Conservation (phyloP, 148 eudicot genomes). For the Hydrangea macrophylla region DNA sequence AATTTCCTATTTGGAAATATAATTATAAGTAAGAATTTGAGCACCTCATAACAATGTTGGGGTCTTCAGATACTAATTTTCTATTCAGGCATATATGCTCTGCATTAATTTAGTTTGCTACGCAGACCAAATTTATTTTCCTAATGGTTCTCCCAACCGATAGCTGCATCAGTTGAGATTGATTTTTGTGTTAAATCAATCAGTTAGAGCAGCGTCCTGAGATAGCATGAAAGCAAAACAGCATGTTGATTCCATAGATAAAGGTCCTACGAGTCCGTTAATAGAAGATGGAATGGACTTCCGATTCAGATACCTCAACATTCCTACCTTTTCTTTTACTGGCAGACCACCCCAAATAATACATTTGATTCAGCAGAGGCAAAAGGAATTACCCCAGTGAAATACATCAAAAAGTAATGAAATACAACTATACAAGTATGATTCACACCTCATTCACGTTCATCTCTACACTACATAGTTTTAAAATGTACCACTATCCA, state of each 20-base stretch:
- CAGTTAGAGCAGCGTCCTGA: not conserved
- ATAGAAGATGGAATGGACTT: not conserved
- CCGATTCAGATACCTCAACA: not conserved
- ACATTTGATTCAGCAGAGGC: not conserved
- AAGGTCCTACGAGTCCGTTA: not conserved
- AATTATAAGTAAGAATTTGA: too few relatives aligned
- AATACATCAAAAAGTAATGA: too few relatives aligned
- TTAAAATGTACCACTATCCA: too few relatives aligned
- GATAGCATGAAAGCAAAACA: not conserved
- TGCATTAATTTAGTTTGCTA: too few relatives aligned
- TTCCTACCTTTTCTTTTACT: not conserved
- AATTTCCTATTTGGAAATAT: too few relatives aligned
- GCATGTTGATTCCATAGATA: not conserved
- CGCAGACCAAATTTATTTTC: not conserved
- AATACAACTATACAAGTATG: not conserved
- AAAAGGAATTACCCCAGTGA: not conserved
- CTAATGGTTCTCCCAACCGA: not conserved
- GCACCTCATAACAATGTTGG: too few relatives aligned
- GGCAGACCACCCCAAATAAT: not conserved
- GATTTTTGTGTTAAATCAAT: not conserved
- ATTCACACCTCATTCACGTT: not conserved
- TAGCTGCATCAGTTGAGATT: not conserved
- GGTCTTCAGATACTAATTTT: too few relatives aligned
- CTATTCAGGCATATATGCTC: too few relatives aligned
- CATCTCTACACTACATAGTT: not conserved